Base-by-base conservation (phyloP, 2,329 filamentous ascomycete species). In the Cercospora sp. region DNA sequence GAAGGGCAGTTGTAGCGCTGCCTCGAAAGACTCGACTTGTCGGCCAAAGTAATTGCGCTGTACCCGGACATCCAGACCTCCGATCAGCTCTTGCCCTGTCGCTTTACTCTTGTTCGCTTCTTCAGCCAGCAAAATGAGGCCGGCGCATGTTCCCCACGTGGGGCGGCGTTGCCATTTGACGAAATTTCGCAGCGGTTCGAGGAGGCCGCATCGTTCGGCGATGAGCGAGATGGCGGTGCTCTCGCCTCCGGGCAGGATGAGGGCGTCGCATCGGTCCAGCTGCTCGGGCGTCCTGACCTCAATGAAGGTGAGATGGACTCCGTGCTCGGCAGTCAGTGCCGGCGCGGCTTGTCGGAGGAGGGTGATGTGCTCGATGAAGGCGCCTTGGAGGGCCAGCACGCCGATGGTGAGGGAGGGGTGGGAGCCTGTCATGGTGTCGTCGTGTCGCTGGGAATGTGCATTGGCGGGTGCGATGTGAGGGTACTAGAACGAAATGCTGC, bases 71-170 rank as follows among this genome's bases (percentile, higher is more conserved):
- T 93, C 90, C 42, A 99, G 85, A 2, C 95, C 95, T 13, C 95
- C 95, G 70, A 99, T 93, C 64, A 98, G 86, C 68, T 97, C 93
- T 79, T 98, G 95, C 0, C 94, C 94, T 53, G 93, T 93, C 75
- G 91, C 89, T 79, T 97, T 98, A 42, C 92, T 93, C 70, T 90
- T 87, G 78, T 94, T 96, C 60, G 93, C 94, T 67, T 91, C 89
- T 76, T 97, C 91, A 1, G 93, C 91, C 60, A 99, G 89, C 60
- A 98, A 83, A 73, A 99, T 97, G 66, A 98, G 86, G 9, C 95
- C 95, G 12, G 95, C 95, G 79, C 95, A 99, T 20, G 95, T 98
- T 66, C 95, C 95, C 94, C 94, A 99, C 26, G 91, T 92, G 10
- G 94, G 94, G 74, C 91, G 93, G 72, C 90, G 88, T 63, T 88